Percentiles rank a stretch among this genome's conserved stretches.
Conservation (phyloP, 768 basidiomycete species). For the Leccinum fibrillosum region DNA sequence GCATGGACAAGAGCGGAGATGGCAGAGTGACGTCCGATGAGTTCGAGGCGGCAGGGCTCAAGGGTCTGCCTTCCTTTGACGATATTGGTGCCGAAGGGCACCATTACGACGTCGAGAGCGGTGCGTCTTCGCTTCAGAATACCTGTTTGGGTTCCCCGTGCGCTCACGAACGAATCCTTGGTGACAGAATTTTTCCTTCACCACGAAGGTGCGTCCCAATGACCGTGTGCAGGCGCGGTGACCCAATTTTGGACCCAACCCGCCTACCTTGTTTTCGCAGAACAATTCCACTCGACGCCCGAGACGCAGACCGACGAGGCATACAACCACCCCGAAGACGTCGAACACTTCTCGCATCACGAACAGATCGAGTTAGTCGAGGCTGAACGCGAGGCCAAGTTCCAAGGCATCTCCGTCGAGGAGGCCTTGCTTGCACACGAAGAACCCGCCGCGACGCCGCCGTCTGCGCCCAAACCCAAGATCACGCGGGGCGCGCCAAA, state of each 20-base stretch:
- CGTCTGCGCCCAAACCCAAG: conserved; percentile 41
- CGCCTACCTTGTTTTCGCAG: conserved; percentile 34
- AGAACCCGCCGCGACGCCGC: conserved; percentile 22
- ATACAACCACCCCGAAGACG: conserved; percentile 90
- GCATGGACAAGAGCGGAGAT: conserved; percentile 74
- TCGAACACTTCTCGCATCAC: conserved; percentile 91
- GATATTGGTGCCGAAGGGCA: conserved; percentile 86
- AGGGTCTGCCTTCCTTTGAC: conserved; percentile 80
- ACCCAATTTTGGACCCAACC: not conserved
- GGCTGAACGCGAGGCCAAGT: conserved; percentile 79
- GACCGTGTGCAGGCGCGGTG: not conserved
- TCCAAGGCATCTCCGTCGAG: conserved; percentile 76
- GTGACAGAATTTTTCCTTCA: conserved; percentile 86
- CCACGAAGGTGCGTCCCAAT: conserved; percentile 76
- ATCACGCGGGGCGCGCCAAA: conserved; percentile 58
- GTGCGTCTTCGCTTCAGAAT: conserved; percentile 38
- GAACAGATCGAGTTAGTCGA: conserved; percentile 82
- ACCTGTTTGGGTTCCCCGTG: not conserved
- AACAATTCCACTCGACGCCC: conserved; percentile 91
- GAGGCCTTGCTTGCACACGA: conserved; percentile 61
- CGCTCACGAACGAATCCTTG: not conserved
- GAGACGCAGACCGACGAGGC: conserved; percentile 97
- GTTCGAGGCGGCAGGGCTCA: conserved; percentile 66
- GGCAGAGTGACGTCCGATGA: conserved; percentile 68
- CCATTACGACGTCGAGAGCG: conserved; percentile 90